Percentiles rank a stretch among this genome's conserved stretches.
Conservation (phyloP, 148 eudicot species). For the Polygonum maritimum region DNA sequence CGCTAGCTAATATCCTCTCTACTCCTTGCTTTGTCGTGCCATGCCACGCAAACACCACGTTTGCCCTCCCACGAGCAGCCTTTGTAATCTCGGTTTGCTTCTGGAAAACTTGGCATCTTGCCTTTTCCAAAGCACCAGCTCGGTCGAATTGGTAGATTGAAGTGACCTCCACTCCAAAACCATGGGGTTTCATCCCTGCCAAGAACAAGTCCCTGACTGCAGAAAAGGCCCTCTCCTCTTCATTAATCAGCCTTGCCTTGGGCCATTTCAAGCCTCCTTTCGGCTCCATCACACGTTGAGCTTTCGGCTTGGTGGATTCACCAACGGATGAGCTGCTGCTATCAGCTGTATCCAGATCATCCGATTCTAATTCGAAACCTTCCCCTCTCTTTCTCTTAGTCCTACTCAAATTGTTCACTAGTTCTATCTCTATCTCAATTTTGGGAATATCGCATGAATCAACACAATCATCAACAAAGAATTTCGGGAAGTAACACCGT, state of each 20-base stretch:
- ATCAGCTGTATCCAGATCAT: conserved; percentile 13
- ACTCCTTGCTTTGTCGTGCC: conserved; percentile 36
- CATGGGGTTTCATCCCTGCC: conserved; percentile 18
- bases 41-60: conserved; percentile 42
- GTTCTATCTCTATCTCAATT: conserved; percentile 26
- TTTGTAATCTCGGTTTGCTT: conserved; percentile 32
- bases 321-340: conserved; percentile 11
- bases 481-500: conserved; percentile 39
- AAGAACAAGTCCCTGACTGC: conserved; percentile 25
- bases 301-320: conserved; percentile 5
- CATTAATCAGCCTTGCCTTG: conserved; percentile 24
- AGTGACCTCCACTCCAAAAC: conserved; percentile 30
- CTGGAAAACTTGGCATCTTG: conserved; percentile 30
- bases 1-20: conserved; percentile 28
- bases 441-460: conserved; percentile 3
- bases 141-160: conserved; percentile 27
- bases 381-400: conserved; percentile 17
- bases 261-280: conserved; percentile 30
- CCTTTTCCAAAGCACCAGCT: conserved; percentile 24
- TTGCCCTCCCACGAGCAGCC: conserved; percentile 35
- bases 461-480: conserved; percentile 20
- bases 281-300: conserved; percentile 9
- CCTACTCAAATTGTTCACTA: conserved; percentile 12
- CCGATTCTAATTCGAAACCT: conserved; percentile 8
- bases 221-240: conserved; percentile 21